Base-by-base conservation (phyloP, 2,329 filamentous ascomycete genomes). In the Neophaeococcomyces aloes region DNA sequence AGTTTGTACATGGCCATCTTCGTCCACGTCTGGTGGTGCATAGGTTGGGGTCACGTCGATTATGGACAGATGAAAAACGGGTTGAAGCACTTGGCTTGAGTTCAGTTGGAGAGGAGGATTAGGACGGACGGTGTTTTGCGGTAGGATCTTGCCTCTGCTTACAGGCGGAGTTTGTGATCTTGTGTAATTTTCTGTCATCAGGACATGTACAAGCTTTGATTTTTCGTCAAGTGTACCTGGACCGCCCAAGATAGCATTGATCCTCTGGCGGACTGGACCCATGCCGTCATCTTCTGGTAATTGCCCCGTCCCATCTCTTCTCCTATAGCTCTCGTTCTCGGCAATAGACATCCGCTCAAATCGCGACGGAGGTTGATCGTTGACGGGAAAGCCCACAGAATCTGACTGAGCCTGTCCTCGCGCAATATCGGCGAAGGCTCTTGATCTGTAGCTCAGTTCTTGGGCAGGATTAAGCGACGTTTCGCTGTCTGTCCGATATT, bases 261-360 rank as follows among this genome's bases (percentile, higher is more conserved):
- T 86, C 49, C 76, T 76, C 50, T 67, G 71, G 54, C 85, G 72
- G 54, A 89, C 61, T 43, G 66, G 62, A 14, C 74, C 69, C 80
- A 86, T 88, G 34, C 85, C 85, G 67, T 91, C 85, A 57, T 89
- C 82, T 57, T 81, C 85, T 1, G 84, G 83, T 31, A 86, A 59
- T 13, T 57, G 51, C 7, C 46, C 52, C 10, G 53, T 52, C n/a
- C 46, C 50, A 47, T 53, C 47, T 39, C 52, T 42, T 35, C 47
- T 44, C 15, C 52, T 44, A 18, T 37, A 44, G 13, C 25, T 23
- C 15, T 44, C 18, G 15, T 27, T 15, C 2, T 38, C n/a, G 36
- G 21, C 29, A 32, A 18, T 17, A 14, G 35, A 18, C 29, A 29
- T 23, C 14, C 41, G 29, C 11, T 44, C 36, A 30, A 29, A 10